Conservation (phyloP, 2,329 filamentous ascomycete genomes). For the Alternaria brassicae region DNA sequence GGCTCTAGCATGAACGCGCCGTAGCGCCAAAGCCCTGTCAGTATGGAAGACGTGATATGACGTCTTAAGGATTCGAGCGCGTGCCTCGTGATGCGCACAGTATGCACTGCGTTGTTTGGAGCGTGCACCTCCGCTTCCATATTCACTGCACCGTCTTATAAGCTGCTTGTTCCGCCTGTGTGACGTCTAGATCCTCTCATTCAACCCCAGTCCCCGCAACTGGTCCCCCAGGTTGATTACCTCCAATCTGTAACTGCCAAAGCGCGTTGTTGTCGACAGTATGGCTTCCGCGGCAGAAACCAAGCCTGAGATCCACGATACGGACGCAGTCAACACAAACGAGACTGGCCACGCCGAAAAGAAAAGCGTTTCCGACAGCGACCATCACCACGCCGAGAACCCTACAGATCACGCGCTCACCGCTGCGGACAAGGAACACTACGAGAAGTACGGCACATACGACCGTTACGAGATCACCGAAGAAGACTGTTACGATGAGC, state of each 20-base stretch:
- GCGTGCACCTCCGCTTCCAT: not conserved
- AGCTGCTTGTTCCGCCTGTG: slow-evolving; percentile 1
- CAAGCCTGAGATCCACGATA: slow-evolving; percentile 26
- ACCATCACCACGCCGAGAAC: slow-evolving; percentile 28
- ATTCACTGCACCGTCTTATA: slow-evolving; percentile 8
- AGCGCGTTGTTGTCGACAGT: slow-evolving; percentile 6
- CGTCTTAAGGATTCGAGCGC: slow-evolving; percentile 13
- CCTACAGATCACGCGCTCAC: slow-evolving; percentile 18
- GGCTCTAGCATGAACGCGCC: slow-evolving; percentile 9
- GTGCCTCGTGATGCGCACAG: slow-evolving; percentile 17
- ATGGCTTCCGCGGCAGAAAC: slow-evolving; percentile 28
- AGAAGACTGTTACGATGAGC: slow-evolving; percentile 58
- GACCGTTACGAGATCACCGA: slow-evolving; percentile 59
- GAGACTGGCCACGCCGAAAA: slow-evolving; percentile 30
- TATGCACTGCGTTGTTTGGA: slow-evolving; percentile 2
- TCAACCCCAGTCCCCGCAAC: slow-evolving; percentile 7
- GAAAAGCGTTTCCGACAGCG: slow-evolving; percentile 32
- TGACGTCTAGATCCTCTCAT: slow-evolving; percentile 4
- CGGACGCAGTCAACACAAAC: slow-evolving; percentile 23
- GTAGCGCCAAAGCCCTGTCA: slow-evolving; percentile 17
- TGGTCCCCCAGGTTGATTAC: not conserved
- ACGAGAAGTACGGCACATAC: slow-evolving; percentile 48
- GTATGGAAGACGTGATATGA: slow-evolving; percentile 22
- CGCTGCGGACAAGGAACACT: slow-evolving; percentile 39
- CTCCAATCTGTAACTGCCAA: not conserved